Base-by-base conservation (phyloP, 495 filamentous ascomycete species). In the Tuber microsphaerosporum region DNA sequence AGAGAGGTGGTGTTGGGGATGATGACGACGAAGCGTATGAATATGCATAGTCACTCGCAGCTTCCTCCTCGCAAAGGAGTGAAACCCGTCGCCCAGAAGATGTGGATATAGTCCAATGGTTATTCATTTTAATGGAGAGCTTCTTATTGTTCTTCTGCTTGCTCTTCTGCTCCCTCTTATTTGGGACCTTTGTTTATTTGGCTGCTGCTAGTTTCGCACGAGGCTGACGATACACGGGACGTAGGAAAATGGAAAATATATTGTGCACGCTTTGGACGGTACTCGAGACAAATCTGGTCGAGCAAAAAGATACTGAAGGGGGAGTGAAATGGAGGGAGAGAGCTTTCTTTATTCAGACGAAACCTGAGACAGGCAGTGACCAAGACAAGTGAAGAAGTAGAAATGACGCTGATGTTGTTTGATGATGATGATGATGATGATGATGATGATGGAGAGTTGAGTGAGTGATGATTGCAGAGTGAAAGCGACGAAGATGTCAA, bases 61-160 rank as follows among this genome's bases (percentile, higher is more conserved):
- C 72, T 37, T 77, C 72, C 22, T 82, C 81, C 19, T 80, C 81
- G 41, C 81, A 82, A 69, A 82, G 81, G 41, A 82, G 75, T 17
- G 81, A 82, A 71, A 82, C 81, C 46, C 81, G 81, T 73, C 81
- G 80, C 41, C 81, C 81, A 26, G 75, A 76, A 61, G 81, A 82
- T 71, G 75, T 82, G 73, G 75, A 82, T 72, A 82, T 76, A 37
- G 78, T 76, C 81, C 77, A 82, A 78, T 82, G 81, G 77, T 76
- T 61, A 69, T 73, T 74, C 81, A 82, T 82, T 76, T 73, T 72
- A 69, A 56, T 71, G 61, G n/a, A 61, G 22, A 12, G 44, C 37
- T 44, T 31, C 56, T 19, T 65, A 26, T 26, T 26, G 51, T 12
- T 61, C 22, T 26, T 9, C 48, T 26, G 22, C 22, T 56, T n/a